Conservation (phyloP, 2,329 filamentous ascomycete genomes). For the Penicillium sp. region DNA sequence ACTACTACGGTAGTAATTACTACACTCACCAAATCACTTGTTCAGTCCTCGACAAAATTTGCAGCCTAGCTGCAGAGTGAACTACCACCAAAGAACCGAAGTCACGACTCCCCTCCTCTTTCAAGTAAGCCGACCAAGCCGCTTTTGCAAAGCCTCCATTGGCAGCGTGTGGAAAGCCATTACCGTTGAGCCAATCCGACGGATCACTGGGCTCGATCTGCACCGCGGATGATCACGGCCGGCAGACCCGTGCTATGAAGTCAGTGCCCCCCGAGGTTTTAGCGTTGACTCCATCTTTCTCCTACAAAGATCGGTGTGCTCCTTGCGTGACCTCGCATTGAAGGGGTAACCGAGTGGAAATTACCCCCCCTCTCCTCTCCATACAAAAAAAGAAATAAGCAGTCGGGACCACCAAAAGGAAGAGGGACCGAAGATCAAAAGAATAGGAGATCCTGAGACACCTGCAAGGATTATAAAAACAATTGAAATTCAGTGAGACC, state of each 20-base stretch:
- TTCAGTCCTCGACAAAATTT: no score
- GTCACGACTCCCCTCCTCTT: no score
- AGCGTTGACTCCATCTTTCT: conserved; percentile 11
- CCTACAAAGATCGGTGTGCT: conserved; percentile 20
- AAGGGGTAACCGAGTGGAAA: conserved; percentile 2
- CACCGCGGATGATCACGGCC: conserved; percentile 18
- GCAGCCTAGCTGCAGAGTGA: no score
- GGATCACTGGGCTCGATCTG: conserved; percentile 14
- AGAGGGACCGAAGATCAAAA: conserved; percentile 7
- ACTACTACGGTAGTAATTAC: background rate
- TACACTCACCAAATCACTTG: no score
- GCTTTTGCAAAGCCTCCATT: conserved; percentile 8
- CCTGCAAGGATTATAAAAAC: no score
- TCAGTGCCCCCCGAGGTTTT: conserved; percentile 13
- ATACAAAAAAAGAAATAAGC: background rate
- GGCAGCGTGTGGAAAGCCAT: background rate
- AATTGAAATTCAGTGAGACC: no score
- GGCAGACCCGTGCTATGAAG: conserved; percentile 20
- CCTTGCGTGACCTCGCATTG: conserved; percentile 13
- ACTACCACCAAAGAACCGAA: no score
- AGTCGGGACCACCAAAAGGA: background rate
- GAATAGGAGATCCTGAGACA: background rate
- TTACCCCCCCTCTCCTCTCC: no score
- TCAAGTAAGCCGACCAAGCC: conserved; percentile 1
- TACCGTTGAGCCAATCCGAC: conserved; percentile 12